Evolutionary conservation across 768 basidiomycete species (phyloP).

Genomic region (Termitomyces titanicus): DNA sequence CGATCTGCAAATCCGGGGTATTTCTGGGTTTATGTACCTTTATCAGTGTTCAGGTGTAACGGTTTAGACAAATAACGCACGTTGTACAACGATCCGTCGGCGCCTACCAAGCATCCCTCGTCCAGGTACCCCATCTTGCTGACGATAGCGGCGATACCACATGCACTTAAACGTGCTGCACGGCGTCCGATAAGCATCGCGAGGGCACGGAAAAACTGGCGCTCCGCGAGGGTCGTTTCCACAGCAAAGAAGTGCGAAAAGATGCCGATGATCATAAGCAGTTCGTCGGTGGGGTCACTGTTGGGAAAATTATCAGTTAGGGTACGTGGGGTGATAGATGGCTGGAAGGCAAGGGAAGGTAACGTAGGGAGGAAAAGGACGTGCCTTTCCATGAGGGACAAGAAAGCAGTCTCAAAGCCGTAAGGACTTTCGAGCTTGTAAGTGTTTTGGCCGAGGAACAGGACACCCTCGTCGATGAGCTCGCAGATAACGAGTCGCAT

Average conservation of each 20-base stretch:
- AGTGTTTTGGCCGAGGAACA: constrained; percentile 97
- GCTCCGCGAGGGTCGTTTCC: constrained; percentile 94
- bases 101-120: constrained; percentile 84
- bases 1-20: constrained; percentile 94
- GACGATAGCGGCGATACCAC: constrained; percentile 96
- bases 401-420: constrained; percentile 93
- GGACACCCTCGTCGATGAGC: constrained; percentile 92
- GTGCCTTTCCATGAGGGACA: constrained; percentile 94
- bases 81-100: constrained; percentile 94
- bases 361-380: constrained; percentile 2
- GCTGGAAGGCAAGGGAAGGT: neutral
- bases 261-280: constrained; percentile 94
- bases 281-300: constrained; percentile 94
- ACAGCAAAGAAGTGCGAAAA: constrained; percentile 96
- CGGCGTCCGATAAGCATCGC: constrained; percentile 87
- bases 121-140: constrained; percentile 93
- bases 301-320: neutral
- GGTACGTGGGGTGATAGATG: neutral
- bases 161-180: constrained; percentile 87
- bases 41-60: too few relatives aligned
- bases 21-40: too few relatives aligned
- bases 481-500: constrained; percentile 93
- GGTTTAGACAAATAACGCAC: too few relatives aligned
- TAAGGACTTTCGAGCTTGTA: constrained; percentile 96
- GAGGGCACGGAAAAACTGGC: constrained; percentile 94